A percentile compares a stretch with the other conserved stretches of the same genome.
Evolutionary conservation across 768 basidiomycete genomes (phyloP).

Genomic region (Tulasnella sp.): DNA sequence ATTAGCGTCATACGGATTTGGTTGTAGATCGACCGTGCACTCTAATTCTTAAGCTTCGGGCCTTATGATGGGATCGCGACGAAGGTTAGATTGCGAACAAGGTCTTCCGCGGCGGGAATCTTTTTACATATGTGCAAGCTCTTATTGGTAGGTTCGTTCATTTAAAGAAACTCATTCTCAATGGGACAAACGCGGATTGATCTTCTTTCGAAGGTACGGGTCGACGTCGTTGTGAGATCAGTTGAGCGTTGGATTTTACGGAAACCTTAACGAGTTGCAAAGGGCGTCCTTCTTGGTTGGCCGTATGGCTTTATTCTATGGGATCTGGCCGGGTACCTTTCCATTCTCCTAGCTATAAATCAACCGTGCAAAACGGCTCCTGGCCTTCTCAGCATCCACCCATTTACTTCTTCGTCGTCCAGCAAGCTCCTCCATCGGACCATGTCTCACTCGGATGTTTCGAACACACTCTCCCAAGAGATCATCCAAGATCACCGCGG

Average conservation of each 20-base stretch:
- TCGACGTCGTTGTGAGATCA: neutral
- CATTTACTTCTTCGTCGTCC: neutral
- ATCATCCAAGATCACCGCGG: conserved; percentile 19
- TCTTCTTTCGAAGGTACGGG: neutral
- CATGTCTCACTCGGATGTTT: neutral
- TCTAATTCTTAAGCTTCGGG: too few species aligned
- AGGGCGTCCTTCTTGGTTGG: neutral
- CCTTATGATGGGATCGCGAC: too few species aligned
- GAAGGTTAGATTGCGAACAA: neutral
- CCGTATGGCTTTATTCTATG: too few species aligned
- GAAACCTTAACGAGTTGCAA: neutral
- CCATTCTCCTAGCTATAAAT: neutral
- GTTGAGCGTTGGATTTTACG: neutral
- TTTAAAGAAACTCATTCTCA: neutral
- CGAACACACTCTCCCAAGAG: neutral
- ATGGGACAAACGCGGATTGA: neutral
- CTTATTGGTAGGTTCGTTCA: neutral
- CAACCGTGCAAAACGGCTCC: neutral
- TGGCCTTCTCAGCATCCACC: neutral
- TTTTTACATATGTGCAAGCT: neutral
- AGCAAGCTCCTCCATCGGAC: neutral
- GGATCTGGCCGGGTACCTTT: neutral
- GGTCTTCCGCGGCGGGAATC: neutral
- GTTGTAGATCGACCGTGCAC: too few species aligned
- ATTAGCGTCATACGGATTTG: too few species aligned